Evolutionary conservation across 768 basidiomycete genomes (phyloP), one percentile per base, ranked within the genome.

Genomic region (Macrolepiota albuminosa): DNA sequence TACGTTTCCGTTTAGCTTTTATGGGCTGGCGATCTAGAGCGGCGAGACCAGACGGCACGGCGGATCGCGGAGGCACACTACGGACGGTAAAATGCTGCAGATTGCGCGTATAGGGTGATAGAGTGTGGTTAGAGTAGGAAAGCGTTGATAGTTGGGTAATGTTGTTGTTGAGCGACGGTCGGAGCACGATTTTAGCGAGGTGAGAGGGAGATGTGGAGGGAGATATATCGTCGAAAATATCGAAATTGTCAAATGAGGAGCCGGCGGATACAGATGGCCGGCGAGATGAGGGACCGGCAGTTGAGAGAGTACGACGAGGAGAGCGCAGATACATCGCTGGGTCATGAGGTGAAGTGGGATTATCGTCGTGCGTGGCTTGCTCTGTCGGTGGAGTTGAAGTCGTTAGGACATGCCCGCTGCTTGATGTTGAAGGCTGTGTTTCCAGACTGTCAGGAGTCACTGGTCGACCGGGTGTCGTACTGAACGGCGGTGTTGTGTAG

Each of bases 51-150:
- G 61, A 61, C 3, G 68, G 55, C 29, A 72, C 70, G 8, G 70
- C 68, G 10, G 66, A 68, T 36, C 84, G 77, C 21, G 87, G 90
- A 0, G 93, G 94, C 26, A 88, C 91, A 60, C 91, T 93, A 36
- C 95, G 84, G 13, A 97, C 93, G 1, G 95, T 93, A 71, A 96
- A 95, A 72, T 97, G 94, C 61, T 90, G 88, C 33, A 94, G 79
- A 14, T 89, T 87, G 56, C 93, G 85, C 6, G 95, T 97, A 72
- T 96, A 98, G 0, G 95, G 96, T 0, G 91, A 93, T 3, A 99
- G 77, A 0, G 96, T 99, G 68, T 97, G 96, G 67, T 97, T 93
- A 1, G 93, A 94, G 65, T 88, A 81, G 21, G 85, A 87, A 49
- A 99, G 84, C 4, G 90, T 91, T 18, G 92, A 88, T 10, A 98